These are phyloP conservation scores for Phytophthora europaea DNA, from an alignment of 352 stramenopile genomes.

Conservation along the genomic window DNA sequence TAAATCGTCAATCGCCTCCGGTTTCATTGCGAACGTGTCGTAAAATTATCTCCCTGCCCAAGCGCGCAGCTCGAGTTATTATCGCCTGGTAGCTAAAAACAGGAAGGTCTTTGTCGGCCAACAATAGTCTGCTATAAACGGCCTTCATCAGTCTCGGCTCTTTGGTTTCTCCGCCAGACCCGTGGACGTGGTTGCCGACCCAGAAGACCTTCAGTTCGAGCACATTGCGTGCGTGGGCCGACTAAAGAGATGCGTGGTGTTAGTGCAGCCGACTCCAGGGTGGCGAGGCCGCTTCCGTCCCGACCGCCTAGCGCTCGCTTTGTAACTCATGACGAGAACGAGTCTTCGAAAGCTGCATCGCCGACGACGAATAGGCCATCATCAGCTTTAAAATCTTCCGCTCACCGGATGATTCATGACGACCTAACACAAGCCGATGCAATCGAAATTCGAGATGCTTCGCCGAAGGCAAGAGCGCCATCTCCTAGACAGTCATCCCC, in stretches of 20 bases:
- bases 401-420: slow-evolving; percentile 34
- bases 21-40: neutral
- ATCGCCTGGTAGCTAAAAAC: slow-evolving; percentile 1
- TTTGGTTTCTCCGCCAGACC: neutral
- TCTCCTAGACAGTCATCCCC: slow-evolving; percentile 3
- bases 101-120: neutral
- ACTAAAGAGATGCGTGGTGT: slow-evolving; percentile 33
- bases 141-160: neutral
- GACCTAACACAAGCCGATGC: slow-evolving; percentile 9
- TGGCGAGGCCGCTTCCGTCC: slow-evolving; percentile 6
- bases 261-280: slow-evolving; percentile 20
- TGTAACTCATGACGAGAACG: slow-evolving; percentile 8
- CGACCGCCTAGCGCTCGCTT: slow-evolving; percentile 18
- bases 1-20: neutral
- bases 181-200: neutral
- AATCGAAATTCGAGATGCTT: slow-evolving; percentile 17
- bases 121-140: slow-evolving; percentile 17
- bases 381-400: slow-evolving; percentile 30
- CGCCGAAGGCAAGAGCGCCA: neutral
- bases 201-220: neutral
- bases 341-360: neutral
- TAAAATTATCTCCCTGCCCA: slow-evolving; percentile 4
- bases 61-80: neutral
- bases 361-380: slow-evolving; percentile 9
- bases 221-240: neutral